Percentiles rank a stretch among this genome's conserved stretches.
Conservation (phyloP, 495 filamentous ascomycete genomes). For the Podospora bellae-mahoneyi region DNA sequence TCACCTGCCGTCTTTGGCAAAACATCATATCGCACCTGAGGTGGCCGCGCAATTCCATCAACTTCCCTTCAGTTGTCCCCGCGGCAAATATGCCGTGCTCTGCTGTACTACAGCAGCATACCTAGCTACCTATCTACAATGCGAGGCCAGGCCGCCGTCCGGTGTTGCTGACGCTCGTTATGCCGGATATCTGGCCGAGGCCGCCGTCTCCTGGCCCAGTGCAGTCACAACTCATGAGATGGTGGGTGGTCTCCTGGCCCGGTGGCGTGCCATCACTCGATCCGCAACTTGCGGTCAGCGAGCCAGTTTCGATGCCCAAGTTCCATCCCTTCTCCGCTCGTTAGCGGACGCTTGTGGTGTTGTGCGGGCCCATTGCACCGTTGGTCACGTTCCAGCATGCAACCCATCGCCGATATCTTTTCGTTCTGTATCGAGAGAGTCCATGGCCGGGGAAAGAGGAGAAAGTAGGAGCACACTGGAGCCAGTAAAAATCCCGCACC, state of each 20-base stretch:
- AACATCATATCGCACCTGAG: not conserved
- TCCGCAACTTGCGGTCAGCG: slow-evolving; percentile 7
- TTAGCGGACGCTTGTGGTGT: not conserved
- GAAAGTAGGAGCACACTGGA: not conserved
- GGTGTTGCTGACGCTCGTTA: not conserved
- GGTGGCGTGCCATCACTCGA: not conserved
- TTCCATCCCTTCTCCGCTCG: slow-evolving; percentile 16
- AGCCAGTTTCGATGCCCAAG: slow-evolving; percentile 19
- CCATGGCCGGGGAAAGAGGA: not conserved
- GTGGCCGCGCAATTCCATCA: not conserved
- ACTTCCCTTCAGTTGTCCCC: not conserved
- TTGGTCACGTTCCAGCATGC: slow-evolving; percentile 6
- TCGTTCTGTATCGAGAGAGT: not conserved
- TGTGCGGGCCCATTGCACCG: slow-evolving; percentile 12
- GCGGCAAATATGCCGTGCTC: not conserved
- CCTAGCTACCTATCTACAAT: not conserved
- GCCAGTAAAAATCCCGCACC: slow-evolving; percentile 32
- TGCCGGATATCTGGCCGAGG: slow-evolving; percentile 8
- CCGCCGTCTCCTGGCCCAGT: slow-evolving; percentile 9
- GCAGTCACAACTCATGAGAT: not conserved
- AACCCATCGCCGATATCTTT: not conserved
- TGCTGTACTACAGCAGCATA: not conserved
- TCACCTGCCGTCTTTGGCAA: not conserved
- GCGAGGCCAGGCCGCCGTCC: not conserved
- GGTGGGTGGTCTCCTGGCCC: not conserved